Conservation (phyloP, 768 basidiomycete species). For the Pleurotus pulmonarius region DNA sequence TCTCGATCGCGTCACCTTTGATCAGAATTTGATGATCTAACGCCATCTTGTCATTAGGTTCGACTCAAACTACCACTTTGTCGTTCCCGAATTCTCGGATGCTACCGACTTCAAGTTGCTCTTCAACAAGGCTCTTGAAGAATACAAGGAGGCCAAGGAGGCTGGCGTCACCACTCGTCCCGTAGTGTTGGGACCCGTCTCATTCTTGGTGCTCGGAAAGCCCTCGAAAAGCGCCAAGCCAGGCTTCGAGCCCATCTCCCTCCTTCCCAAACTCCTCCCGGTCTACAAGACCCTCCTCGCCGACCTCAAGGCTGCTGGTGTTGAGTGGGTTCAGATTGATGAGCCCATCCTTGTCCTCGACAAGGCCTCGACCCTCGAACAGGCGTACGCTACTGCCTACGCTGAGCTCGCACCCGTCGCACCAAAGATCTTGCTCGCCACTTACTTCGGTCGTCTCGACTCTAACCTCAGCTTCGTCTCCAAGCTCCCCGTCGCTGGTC, state of each 20-base stretch:
- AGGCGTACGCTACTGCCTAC: constrained; percentile 79
- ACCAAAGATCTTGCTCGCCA: constrained; percentile 91
- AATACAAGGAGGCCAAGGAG: constrained; percentile 92
- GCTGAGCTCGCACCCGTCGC: constrained; percentile 75
- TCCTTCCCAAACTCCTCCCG: constrained; percentile 86
- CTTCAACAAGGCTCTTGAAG: constrained; percentile 92
- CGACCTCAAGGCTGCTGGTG: constrained; percentile 91
- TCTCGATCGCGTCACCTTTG: constrained; percentile 11
- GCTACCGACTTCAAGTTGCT: constrained; percentile 90
- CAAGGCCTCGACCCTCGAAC: constrained; percentile 68
- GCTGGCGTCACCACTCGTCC: constrained; percentile 90
- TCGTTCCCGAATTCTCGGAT: constrained; percentile 94
- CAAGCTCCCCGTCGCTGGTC: constrained; percentile 88
- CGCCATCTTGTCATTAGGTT: constrained; percentile 54
- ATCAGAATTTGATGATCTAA: background rate
- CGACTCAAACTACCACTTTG: constrained; percentile 98
- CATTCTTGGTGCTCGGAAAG: constrained; percentile 94
- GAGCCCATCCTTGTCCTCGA: constrained; percentile 97
- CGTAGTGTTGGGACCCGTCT: constrained; percentile 92
- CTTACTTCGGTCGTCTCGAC: constrained; percentile 96
- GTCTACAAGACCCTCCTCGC: constrained; percentile 87
- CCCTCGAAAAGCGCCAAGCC: constrained; percentile 76
- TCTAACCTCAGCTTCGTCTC: constrained; percentile 83
- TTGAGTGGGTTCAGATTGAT: constrained; percentile 92
- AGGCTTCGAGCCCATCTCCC: constrained; percentile 87